phyloP scores from a whole-genome alignment of 2,329 filamentous ascomycete genomes.

The Epichloe coenophiala region DNA sequence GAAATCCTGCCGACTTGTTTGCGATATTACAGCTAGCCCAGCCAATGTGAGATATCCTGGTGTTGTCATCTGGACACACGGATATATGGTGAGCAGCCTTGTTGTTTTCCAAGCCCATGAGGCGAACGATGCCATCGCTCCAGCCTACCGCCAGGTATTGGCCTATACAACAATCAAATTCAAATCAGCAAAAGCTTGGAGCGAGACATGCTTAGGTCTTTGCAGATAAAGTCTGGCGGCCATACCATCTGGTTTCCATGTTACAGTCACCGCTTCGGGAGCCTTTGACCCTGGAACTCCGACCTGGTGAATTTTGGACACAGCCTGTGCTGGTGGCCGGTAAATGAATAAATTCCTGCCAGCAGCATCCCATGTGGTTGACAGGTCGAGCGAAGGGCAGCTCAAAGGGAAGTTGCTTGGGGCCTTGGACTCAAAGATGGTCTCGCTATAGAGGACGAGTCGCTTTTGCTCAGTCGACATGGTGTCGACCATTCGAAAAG shows the following conservation, averaged over 20 bases:
- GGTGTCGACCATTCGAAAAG: neutral
- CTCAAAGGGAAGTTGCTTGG: slow-evolving; percentile 50
- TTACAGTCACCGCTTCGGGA: slow-evolving; percentile 33
- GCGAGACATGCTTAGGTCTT: too few species aligned
- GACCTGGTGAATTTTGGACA: slow-evolving; percentile 37
- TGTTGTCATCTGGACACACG: slow-evolving; percentile 30
- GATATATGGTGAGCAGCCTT: slow-evolving; percentile 65
- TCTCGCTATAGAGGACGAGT: slow-evolving; percentile 41
- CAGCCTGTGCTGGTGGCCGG: slow-evolving; percentile 60
- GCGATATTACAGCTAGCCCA: slow-evolving; percentile 35
- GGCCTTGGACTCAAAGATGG: slow-evolving; percentile 40
- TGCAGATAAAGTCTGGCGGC: neutral
- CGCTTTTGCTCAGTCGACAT: slow-evolving; percentile 17
- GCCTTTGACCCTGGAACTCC: slow-evolving; percentile 25
- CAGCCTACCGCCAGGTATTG: slow-evolving; percentile 72
- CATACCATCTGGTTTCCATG: slow-evolving; percentile 57
- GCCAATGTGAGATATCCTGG: slow-evolving; percentile 36
- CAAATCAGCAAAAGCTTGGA: neutral
- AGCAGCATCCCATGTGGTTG: slow-evolving; percentile 54
- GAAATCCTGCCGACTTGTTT: slow-evolving; percentile 12
- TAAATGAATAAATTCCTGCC: slow-evolving; percentile 61
- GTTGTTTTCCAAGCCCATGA: slow-evolving; percentile 67
- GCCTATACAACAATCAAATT: slow-evolving; percentile 27
- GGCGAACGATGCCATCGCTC: slow-evolving; percentile 64
- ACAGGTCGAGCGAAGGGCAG: slow-evolving; percentile 75